Percentiles rank a stretch among this genome's conserved stretches.
Evolutionary conservation across 2,329 filamentous ascomycete genomes (phyloP).

Genomic region (Colletotrichum destructivum): DNA sequence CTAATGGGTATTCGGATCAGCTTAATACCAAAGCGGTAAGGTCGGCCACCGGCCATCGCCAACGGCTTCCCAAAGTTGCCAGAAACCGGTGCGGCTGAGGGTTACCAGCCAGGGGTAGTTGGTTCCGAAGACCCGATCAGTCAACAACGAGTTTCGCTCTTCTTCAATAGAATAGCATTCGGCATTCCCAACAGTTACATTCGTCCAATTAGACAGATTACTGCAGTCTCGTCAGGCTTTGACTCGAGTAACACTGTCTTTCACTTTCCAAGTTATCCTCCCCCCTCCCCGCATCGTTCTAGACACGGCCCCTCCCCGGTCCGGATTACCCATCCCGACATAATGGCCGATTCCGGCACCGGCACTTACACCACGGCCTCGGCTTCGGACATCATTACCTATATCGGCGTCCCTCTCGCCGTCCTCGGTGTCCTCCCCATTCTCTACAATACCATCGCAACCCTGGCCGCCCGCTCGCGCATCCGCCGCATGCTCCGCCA

Average conservation of each 20-base stretch:
- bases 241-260: no score
- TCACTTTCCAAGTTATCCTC: no score
- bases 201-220: no score
- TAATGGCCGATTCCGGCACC: slow-evolving; percentile 26
- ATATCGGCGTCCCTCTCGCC: slow-evolving; percentile 62
- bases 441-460: slow-evolving; percentile 75
- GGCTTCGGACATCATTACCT: slow-evolving; percentile 36
- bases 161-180: background rate
- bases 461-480: slow-evolving; percentile 71
- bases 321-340: background rate
- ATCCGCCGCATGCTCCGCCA: slow-evolving; percentile 72
- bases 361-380: slow-evolving; percentile 9
- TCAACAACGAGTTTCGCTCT: background rate
- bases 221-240: no score
- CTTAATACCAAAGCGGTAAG: slow-evolving; percentile 25
- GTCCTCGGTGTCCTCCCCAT: slow-evolving; percentile 75
- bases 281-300: no score
- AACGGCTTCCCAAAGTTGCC: slow-evolving; percentile 24
- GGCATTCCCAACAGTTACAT: background rate
- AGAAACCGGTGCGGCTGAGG: slow-evolving; percentile 36
- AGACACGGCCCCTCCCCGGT: background rate
- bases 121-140: background rate
- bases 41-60: slow-evolving; percentile 13
- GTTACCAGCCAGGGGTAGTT: slow-evolving; percentile 18
- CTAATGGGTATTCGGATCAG: background rate